Conservation (phyloP, 2,329 filamentous ascomycete genomes). For the Hymenotorrendiella dingleyae region DNA sequence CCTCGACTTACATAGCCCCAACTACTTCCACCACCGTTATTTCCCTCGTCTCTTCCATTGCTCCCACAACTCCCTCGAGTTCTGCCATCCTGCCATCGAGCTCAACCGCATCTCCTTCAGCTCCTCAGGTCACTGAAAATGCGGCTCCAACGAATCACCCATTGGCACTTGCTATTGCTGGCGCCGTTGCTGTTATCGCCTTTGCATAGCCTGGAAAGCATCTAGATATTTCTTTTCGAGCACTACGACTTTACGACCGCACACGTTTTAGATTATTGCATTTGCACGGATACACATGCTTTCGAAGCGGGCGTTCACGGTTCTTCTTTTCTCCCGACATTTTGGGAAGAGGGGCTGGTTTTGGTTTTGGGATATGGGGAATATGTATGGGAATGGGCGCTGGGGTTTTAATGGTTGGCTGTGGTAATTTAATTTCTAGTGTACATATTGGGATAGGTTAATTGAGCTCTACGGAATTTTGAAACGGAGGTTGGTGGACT, state of each 20-base stretch:
- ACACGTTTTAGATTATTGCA: too few relatives aligned
- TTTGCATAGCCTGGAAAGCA: constrained; percentile 24
- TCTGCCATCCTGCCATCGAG: neutral
- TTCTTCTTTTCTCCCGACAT: too few relatives aligned
- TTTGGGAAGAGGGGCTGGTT: too few relatives aligned
- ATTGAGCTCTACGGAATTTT: too few relatives aligned
- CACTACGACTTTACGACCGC: too few relatives aligned
- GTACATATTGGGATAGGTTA: too few relatives aligned
- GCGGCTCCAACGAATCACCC: constrained; percentile 23
- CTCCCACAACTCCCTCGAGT: constrained; percentile 5
- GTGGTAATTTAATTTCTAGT: constrained; percentile 3
- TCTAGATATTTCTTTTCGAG: too few relatives aligned
- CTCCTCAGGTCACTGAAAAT: constrained; percentile 17
- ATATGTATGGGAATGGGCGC: too few relatives aligned
- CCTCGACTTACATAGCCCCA: neutral
- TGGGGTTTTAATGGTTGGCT: too few relatives aligned
- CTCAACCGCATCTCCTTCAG: constrained; percentile 12
- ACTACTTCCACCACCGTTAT: neutral
- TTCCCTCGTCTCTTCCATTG: neutral
- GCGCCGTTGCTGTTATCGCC: constrained; percentile 26
- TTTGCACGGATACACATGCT: neutral
- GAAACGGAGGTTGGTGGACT: too few relatives aligned
- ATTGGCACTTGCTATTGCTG: constrained; percentile 20
- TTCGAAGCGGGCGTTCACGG: too few relatives aligned
- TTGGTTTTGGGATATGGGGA: neutral